Base-by-base conservation (phyloP, 2,329 filamentous ascomycete species). In the Sporothrix luriei region DNA sequence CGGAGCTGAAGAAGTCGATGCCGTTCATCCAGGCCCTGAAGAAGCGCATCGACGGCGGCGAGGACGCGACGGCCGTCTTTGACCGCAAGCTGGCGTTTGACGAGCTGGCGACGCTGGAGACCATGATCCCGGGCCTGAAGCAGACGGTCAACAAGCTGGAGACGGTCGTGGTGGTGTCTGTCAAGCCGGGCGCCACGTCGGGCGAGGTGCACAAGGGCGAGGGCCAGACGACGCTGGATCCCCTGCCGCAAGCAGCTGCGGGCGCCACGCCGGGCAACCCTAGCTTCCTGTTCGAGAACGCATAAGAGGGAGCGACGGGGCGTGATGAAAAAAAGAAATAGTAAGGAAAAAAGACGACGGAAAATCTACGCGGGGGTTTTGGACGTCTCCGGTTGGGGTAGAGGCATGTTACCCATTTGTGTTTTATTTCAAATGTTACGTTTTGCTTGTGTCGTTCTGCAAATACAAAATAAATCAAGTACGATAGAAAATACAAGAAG, bases 1-100 rank as follows among this genome's bases (percentile, higher is more conserved):
- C 88, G 55, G 92, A 96, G 81, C 93, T 93, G 86, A 99, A 98
- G 88, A 95, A 96, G 82, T 94, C 93, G 2, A 98, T 98, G 94
- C 95, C 95, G 0, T 98, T 97, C 77, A 90, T 97, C 65, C 94
- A 98, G 82, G 82, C 79, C 7, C 83, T 98, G 71, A 97, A 97
- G 89, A 91, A 87, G 79, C 88, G 92, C 67, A 86, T 99, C 69
- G 84, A 93, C 70, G 84, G 85, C 65, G 90, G 91, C 72, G 88
- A 94, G 80, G 81, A 84, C 16, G 82, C 87, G 1, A 83, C 86
- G 29, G 84, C 81, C 2, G 92, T 97, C 11, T 89, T 98, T 76
- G 89, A 94, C 77, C 87, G 93, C 74, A 92, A 94, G 80, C 84
- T 99, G 72, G 85, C 88, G 0, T 99, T 98, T 79, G 90, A 97